Percentiles rank a stretch among this genome's conserved stretches.
These are phyloP conservation scores for Sarocladiaceae sp. DNA, from an alignment of 2,329 filamentous ascomycete genomes.

Conservation along the genomic window DNA sequence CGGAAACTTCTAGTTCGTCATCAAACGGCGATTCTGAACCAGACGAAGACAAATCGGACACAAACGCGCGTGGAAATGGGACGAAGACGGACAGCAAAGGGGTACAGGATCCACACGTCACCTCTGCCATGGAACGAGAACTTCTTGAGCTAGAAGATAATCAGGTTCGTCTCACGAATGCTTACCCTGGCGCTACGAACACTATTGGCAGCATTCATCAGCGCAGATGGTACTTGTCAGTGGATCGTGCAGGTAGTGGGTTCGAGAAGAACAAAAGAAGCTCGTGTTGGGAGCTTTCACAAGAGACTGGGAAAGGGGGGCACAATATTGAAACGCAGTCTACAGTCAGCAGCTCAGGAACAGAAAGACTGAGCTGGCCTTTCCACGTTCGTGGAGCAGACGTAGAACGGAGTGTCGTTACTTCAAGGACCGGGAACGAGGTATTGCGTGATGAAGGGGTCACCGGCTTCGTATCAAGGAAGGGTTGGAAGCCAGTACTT, in stretches of 20 bases:
- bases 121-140: slow-evolving; percentile 35
- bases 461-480: slow-evolving; percentile 49
- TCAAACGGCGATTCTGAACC: slow-evolving; percentile 10
- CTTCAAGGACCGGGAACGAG: slow-evolving; percentile 54
- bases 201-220: slow-evolving; percentile 65
- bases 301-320: not conserved
- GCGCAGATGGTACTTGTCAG: slow-evolving; percentile 60
- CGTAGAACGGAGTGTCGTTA: slow-evolving; percentile 62
- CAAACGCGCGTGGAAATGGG: not conserved
- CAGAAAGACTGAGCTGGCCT: slow-evolving; percentile 39
- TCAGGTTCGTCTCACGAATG: slow-evolving; percentile 55
- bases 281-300: slow-evolving; percentile 12
- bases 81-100: not conserved
- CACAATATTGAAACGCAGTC: too few relatives aligned
- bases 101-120: slow-evolving; percentile 11
- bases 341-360: not conserved
- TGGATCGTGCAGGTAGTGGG: slow-evolving; percentile 57
- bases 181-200: slow-evolving; percentile 63
- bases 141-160: slow-evolving; percentile 45
- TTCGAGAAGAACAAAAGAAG: slow-evolving; percentile 38
- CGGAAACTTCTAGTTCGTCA: slow-evolving; percentile 6
- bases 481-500: slow-evolving; percentile 53
- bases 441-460: slow-evolving; percentile 60
- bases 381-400: slow-evolving; percentile 61
- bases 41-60: slow-evolving; percentile 15